A percentile compares a stretch with the other conserved stretches of the same genome.
Evolutionary conservation across 2,329 filamentous ascomycete species (phyloP).

Genomic region (Colletotrichum echinochloae): DNA sequence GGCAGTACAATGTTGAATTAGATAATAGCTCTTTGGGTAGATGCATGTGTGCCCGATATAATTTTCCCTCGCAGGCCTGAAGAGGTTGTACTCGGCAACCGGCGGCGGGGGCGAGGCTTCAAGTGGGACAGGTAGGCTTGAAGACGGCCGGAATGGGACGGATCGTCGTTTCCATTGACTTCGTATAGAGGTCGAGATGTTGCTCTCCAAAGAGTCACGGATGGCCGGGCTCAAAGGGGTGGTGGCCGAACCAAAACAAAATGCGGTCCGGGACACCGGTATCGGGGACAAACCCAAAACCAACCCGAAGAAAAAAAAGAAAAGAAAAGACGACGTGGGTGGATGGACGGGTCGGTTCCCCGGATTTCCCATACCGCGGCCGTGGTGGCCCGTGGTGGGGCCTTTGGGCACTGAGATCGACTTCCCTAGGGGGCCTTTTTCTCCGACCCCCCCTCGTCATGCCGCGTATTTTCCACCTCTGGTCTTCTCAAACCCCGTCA

Average conservation of each 20-base stretch:
- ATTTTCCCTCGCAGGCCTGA: constrained; percentile 12
- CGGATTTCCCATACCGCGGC: constrained; percentile 25
- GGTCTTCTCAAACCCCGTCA: constrained; percentile 7
- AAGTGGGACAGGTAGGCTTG: neutral
- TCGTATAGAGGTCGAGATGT: constrained; percentile 12
- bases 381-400: constrained; percentile 25
- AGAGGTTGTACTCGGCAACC: neutral
- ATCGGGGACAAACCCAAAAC: too few species aligned
- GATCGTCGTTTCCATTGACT: constrained; percentile 9
- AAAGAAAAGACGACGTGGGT: constrained; percentile 34
- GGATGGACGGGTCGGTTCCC: constrained; percentile 39
- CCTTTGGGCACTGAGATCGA: constrained; percentile 10
- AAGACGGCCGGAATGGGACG: neutral
- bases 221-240: neutral
- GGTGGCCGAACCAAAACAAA: constrained; percentile 37
- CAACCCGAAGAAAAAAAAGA: too few species aligned
- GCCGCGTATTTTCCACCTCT: neutral
- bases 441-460: neutral
- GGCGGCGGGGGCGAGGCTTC: neutral
- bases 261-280: constrained; percentile 32
- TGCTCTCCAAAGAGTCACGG: constrained; percentile 33
- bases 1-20: constrained; percentile 32
- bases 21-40: constrained; percentile 17
- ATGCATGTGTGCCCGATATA: constrained; percentile 5
- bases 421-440: constrained; percentile 5